A percentile compares a stretch with the other conserved stretches of the same genome.
These are phyloP conservation scores for Venturia asperata DNA, from an alignment of 2,329 filamentous ascomycete genomes.

Conservation along the genomic window DNA sequence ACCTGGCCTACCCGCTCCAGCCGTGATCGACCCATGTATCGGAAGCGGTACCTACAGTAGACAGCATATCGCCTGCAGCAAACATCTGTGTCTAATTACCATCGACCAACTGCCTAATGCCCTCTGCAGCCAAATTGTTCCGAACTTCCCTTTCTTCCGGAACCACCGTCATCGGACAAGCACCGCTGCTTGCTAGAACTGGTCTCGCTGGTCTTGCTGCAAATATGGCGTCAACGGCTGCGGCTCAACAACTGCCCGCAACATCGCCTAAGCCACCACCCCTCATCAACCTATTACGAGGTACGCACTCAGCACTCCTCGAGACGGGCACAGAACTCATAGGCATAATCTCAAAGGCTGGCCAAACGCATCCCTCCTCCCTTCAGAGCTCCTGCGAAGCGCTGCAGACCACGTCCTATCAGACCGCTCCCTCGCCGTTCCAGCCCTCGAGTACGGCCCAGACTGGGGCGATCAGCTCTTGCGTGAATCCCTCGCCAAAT, in stretches of 20 bases:
- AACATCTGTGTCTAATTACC: too few relatives aligned
- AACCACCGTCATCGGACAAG: not conserved
- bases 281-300: slow-evolving; percentile 18
- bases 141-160: not conserved
- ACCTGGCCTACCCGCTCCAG: not conserved
- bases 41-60: too few relatives aligned
- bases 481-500: slow-evolving; percentile 59
- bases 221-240: not conserved
- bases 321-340: not conserved
- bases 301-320: not conserved
- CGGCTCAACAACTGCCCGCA: not conserved
- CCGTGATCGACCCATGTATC: too few relatives aligned
- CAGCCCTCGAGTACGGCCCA: slow-evolving; percentile 71
- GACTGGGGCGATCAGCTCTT: slow-evolving; percentile 68
- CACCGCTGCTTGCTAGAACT: too few relatives aligned
- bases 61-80: too few relatives aligned
- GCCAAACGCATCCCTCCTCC: slow-evolving; percentile 59
- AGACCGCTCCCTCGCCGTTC: slow-evolving; percentile 50
- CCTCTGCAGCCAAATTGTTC: not conserved
- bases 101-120: too few relatives aligned
- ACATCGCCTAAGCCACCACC: not conserved
- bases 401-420: slow-evolving; percentile 57
- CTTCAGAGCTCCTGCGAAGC: slow-evolving; percentile 52
- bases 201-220: not conserved
- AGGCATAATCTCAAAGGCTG: slow-evolving; percentile 46